Evolutionary conservation across 2,329 filamentous ascomycete species (phyloP), one percentile per base, ranked within the genome.

Genomic region (Colletotrichum karsti): DNA sequence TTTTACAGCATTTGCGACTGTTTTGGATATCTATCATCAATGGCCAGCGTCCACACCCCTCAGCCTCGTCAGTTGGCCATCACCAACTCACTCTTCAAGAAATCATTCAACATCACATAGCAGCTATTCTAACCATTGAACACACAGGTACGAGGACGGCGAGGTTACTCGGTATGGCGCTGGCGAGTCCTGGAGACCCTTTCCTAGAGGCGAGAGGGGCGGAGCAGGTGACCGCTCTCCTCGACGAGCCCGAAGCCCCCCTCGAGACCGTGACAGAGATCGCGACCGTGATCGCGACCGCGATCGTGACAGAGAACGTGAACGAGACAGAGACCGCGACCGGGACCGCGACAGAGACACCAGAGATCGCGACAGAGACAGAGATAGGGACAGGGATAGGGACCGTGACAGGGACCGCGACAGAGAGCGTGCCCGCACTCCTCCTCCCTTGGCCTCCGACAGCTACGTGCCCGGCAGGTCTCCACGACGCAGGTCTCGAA

Each of bases 111-210:
- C n/a, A n/a, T n/a, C n/a, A n/a, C n/a, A n/a, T n/a, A n/a, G n/a
- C n/a, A 30, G 10, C 12, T 20, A n/a, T 53, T 8, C 46, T 64
- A 42, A 70, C 57, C 10, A 37, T n/a, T 41, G 8, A 24, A 3
- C 7, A 48, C 67, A 41, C 42, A 89, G 87, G 75, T 90, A 87
- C 73, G 87, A 90, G 70, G 87, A 90, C 71, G 87, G 87, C 48
- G 87, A 90, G 78, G 88, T 90, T 60, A 85, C 88, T 70, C 82
- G 87, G 73, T 90, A 89, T 75, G 87, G 87, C 57, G 88, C 88
- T 12, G 87, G 87, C 66, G 87, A 90, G 77, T 89, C 87, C 39
- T 90, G 88, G 81, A 81, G 87, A 67, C 87, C 87, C 10, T 89
- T 86, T 66, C 88, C 87, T 56, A 78, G 84, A 60, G 65, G 65